Base-by-base conservation (phyloP, 1,284 basidiomycete species). In the Cutaneotrichosporon sp. region DNA sequence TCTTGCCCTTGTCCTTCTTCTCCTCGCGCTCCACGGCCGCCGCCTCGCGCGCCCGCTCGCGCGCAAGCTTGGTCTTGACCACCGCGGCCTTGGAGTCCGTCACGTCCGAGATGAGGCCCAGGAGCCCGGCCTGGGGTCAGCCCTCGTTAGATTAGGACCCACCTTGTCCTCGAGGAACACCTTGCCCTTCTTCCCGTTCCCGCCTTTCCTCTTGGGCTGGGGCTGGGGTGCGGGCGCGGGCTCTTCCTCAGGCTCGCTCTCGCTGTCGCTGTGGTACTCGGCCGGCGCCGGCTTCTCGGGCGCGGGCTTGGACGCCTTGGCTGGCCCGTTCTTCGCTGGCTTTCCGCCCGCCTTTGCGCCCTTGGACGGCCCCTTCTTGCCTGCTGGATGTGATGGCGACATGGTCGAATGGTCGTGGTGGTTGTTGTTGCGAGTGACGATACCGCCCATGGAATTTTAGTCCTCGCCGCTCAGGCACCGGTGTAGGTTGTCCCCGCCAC, bases 121-220 rank as follows among this genome's bases (percentile, higher is more conserved):
- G 34, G 1, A 53, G 51, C 8, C 34, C 51, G 20, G 51, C 51
- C 51, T 53, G 34, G 33, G 1, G 22, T 53, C 20, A 53, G 51
- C 51, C 4, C 34, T n/a, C n/a, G n/a, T n/a, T n/a, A n/a, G n/a
- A n/a, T n/a, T n/a, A n/a, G n/a, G n/a, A 18, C 51, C 11, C 22
- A 25, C 51, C 51, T 53, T 53, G 51, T 53, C 34, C 51, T 52
- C 50, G 31, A 53, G 33, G 51, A 53, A 53, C 33, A 53, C 34
- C 22, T 53, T 53, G 51, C 51, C 51, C 51, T 53, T 53, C 51
- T 53, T 53, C 34, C 34, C 22, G 11, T 11, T n/a, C 50, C 50
- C 5, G 22, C 34, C 24, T 11, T 34, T 38, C 34, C 42, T 13
- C 22, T 50, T 29, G 13, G n/a, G n/a, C n/a, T n/a, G n/a, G n/a